Evolutionary conservation across 805 yeast species (phyloP), one percentile per base, ranked within the genome.

Genomic region (Lachancea dasiensis): DNA sequence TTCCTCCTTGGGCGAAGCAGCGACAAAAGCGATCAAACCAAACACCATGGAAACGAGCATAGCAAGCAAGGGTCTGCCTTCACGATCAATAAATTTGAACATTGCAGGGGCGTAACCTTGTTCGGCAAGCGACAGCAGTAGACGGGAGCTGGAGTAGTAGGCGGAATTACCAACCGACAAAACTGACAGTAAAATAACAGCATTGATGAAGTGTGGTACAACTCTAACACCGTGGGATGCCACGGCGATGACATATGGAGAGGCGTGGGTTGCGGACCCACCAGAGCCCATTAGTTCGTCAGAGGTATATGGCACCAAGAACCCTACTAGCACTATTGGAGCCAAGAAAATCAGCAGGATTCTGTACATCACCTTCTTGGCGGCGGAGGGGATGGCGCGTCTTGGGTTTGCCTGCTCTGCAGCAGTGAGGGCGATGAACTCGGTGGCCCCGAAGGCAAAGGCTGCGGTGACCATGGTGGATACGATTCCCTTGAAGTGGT

Each of bases 81-180:
- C 58, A 50, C 71, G 69, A 58, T 79, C 83, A 41, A 77, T 66
- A 50, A 72, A 74, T 21, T 72, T 75, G 47, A 73, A 58, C 53
- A 48, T 52, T 38, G 59, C 57, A 50, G 89, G 89, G 36, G 79
- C 83, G 51, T 75, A 72, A 14, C 85, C 83, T 58, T 79, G 83
- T 44, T 77, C 78, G n/a, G 86, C 77, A 50, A 81, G 64, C 22
- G 83, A 72, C 43, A 78, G 76, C 38, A 81, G 56, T n/a, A 85
- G 70, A 68, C 89, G 73, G 30, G 87, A 79, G 49, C 80, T 70
- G 18, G 80, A 83, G 56, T 71, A 81, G 32, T 79, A 79, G 2
- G 87, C 78, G 18, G 87, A 77, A 64, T 81, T 81, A 54, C 86
- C 87, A 38, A 81, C 87, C 6, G 87, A 81, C 37, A 80, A 56